Evolutionary conservation across 2,329 filamentous ascomycete genomes (phyloP), one percentile per base, ranked within the genome.

Genomic region (Passalora sequoiae): DNA sequence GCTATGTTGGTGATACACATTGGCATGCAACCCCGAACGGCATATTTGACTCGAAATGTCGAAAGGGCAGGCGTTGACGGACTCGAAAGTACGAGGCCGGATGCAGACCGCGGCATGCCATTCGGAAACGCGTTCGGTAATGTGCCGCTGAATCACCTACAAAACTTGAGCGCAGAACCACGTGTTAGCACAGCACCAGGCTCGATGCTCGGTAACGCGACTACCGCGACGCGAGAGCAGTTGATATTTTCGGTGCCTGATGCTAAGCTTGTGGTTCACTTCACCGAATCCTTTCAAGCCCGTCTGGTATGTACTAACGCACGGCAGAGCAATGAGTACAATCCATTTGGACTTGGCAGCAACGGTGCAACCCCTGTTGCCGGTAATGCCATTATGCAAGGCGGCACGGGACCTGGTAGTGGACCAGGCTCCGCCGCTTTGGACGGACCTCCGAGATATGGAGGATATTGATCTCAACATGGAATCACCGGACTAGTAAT

Each of bases 1-100:
- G 86, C 68, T 94, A 92, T 61, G 72, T 91, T 49, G 88, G 86
- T 43, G 83, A 88, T 53, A 83, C 86, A 43, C 85, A 92, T 64
- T 94, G 88, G 87, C 83, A 86, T 56, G 80, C 83, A 28, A 79
- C 94, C 40, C 69, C 94, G 42, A 75, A 80, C 55, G 86, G 89
- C 65, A 64, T 65, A 21, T 57, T 54, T 19, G 61, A 63, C 5
- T 36, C 64, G 31, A 63, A 62, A 42, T 50, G 57, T 10, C 59
- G 63, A 17, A 2, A 21, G 22, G 1, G 30, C 30, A 8, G 24
- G 22, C 3, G 22, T 13, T 19, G 45, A 44, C 13, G 40, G 30
- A 27, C 21, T 16, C 12, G 28, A 35, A 9, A 27, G 12, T 4
- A 28, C 25, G 16, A 15, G 29, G 16, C 15, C 31, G 15, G 12